Percentiles rank a stretch among this genome's conserved stretches.
Evolutionary conservation across 1,284 basidiomycete species (phyloP).

Genomic region (Tilletia caries): DNA sequence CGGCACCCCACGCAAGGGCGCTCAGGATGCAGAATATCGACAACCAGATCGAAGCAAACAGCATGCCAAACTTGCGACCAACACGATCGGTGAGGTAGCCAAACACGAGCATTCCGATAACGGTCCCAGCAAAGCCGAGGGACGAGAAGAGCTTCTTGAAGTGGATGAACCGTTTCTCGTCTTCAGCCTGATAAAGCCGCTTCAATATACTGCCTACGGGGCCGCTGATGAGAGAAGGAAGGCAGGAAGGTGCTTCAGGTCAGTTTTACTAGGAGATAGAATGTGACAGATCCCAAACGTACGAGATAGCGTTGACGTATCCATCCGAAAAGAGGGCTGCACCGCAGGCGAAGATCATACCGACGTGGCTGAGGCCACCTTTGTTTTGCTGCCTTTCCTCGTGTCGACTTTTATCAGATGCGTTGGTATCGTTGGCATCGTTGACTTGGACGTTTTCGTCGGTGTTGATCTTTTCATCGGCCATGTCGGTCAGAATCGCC

Average conservation of each 20-base stretch:
- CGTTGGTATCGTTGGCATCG: neutral
- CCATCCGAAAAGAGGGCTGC: slow-evolving; percentile 48
- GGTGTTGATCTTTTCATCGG: neutral
- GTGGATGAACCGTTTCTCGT: slow-evolving; percentile 22
- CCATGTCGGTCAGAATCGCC: neutral
- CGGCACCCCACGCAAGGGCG: slow-evolving; percentile 76
- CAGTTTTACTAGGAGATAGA: neutral
- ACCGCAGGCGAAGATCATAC: slow-evolving; percentile 46
- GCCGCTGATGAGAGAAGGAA: slow-evolving; percentile 21
- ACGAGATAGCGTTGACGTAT: slow-evolving; percentile 37
- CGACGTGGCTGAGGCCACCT: slow-evolving; percentile 16
- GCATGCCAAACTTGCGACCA: slow-evolving; percentile 77
- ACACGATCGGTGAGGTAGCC: slow-evolving; percentile 59
- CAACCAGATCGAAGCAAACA: slow-evolving; percentile 53
- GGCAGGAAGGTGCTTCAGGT: slow-evolving; percentile 50
- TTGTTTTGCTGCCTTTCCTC: neutral
- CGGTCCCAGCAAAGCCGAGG: slow-evolving; percentile 58
- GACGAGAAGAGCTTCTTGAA: slow-evolving; percentile 39
- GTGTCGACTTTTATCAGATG: neutral
- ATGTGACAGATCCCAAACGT: too few relatives aligned
- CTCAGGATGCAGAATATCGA: slow-evolving; percentile 60
- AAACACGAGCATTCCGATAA: slow-evolving; percentile 63
- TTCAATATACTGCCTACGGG: slow-evolving; percentile 38
- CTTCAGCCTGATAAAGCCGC: slow-evolving; percentile 7
- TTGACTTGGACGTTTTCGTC: neutral